Percentiles rank a stretch among this genome's conserved stretches.
Evolutionary conservation across 2,329 filamentous ascomycete genomes (phyloP).

Genomic region (Nectriaceae sp.): DNA sequence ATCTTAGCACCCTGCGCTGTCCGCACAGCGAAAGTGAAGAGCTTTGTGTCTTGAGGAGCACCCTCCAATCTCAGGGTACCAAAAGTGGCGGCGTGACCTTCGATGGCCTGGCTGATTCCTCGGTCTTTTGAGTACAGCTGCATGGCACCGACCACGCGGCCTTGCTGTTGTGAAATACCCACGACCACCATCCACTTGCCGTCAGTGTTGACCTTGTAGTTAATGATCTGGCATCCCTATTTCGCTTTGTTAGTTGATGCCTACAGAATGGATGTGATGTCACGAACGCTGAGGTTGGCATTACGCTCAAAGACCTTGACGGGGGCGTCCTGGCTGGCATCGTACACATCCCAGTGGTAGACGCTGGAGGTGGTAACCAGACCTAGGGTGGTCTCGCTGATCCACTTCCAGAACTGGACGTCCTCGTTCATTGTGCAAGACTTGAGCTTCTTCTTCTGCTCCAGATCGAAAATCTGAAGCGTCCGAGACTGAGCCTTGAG

Average conservation of each 20-base stretch:
- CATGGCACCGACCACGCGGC: conserved; percentile 92
- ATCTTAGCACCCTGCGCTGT: conserved; percentile 89
- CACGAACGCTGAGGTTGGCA: conserved; percentile 77
- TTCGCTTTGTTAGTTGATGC: conserved; percentile 17
- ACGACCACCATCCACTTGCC: conserved; percentile 99
- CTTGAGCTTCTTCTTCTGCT: conserved; percentile 92
- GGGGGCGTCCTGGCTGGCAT: conserved; percentile 74
- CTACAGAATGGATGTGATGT: not conserved
- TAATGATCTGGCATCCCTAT: conserved; percentile 97
- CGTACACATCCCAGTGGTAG: conserved; percentile 98
- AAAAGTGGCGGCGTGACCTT: conserved; percentile 95
- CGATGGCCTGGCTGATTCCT: conserved; percentile 96
- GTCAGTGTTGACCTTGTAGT: conserved; percentile 94
- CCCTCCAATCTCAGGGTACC: conserved; percentile 87
- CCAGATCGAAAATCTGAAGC: conserved; percentile 95
- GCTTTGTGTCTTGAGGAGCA: conserved; percentile 85
- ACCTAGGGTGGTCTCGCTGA: conserved; percentile 84
- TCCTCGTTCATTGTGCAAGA: conserved; percentile 96
- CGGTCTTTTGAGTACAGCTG: conserved; percentile 96
- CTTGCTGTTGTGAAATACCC: conserved; percentile 90
- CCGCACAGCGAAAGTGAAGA: conserved; percentile 95
- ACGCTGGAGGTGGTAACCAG: conserved; percentile 89
- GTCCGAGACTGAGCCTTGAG: conserved; percentile 93
- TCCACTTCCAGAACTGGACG: conserved; percentile 99
- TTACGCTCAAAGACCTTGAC: conserved; percentile 95